Conservation (phyloP, 768 basidiomycete genomes). For the Dictyophora rubrovolvata region DNA sequence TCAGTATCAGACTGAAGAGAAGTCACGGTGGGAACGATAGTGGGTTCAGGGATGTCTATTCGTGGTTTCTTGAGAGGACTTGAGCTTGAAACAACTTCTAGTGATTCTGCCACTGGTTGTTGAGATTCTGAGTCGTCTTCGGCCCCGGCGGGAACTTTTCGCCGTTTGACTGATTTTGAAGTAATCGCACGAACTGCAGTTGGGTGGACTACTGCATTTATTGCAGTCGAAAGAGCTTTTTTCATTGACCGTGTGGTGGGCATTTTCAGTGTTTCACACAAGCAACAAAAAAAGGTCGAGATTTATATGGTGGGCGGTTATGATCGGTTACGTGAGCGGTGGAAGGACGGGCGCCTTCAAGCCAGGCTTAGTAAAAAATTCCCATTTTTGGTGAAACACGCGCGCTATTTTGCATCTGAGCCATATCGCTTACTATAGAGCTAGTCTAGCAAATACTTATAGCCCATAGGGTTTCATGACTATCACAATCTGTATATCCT, state of each 20-base stretch:
- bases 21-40: not conserved
- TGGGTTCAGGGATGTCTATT: not conserved
- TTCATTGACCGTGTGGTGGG: constrained; percentile 7
- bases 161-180: not conserved
- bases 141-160: not conserved
- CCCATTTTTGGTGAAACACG: too few species aligned
- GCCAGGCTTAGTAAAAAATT: too few species aligned
- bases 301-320: not conserved
- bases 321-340: not conserved
- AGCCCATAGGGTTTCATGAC: too few species aligned
- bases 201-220: not conserved
- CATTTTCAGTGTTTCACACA: not conserved
- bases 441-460: too few species aligned
- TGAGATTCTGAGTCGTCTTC: not conserved
- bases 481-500: too few species aligned
- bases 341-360: not conserved
- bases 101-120: not conserved
- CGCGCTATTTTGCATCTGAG: too few species aligned
- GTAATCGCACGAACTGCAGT: not conserved
- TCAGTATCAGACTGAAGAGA: not conserved
- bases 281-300: too few species aligned
- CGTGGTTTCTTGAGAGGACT: not conserved
- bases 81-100: too few species aligned
- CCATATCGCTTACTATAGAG: too few species aligned
- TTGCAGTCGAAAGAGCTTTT: not conserved